Conservation (phyloP, 768 basidiomycete genomes). For the Tulasnella sp. region DNA sequence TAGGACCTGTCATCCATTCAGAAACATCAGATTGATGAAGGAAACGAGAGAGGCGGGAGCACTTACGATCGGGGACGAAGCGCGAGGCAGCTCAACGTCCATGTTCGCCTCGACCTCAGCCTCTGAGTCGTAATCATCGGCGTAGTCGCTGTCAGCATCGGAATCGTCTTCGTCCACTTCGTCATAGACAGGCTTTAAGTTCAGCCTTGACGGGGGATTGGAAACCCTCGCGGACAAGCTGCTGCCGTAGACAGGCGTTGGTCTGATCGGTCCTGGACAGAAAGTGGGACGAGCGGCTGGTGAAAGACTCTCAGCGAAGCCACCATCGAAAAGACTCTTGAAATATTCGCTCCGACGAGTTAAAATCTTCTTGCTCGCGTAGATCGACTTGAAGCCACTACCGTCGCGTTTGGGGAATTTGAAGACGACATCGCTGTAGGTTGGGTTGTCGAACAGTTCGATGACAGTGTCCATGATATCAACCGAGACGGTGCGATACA, state of each 20-base stretch:
- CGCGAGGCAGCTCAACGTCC: slow-evolving; percentile 11
- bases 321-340: slow-evolving; percentile 16
- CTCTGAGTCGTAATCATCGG: not conserved
- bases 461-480: slow-evolving; percentile 12
- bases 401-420: slow-evolving; percentile 17
- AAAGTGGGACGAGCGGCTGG: not conserved
- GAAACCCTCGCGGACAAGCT: not conserved
- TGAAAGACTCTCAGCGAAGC: slow-evolving; percentile 5
- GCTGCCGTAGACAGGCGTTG: not conserved
- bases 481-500: slow-evolving; percentile 3
- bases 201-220: slow-evolving; percentile 6
- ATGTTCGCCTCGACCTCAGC: slow-evolving; percentile 7
- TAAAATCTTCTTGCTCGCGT: slow-evolving; percentile 16
- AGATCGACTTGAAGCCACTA: slow-evolving; percentile 10
- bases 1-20: not conserved
- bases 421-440: slow-evolving; percentile 19
- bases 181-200: not conserved
- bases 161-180: slow-evolving; percentile 15
- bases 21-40: not conserved
- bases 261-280: not conserved
- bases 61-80: not conserved
- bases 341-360: slow-evolving; percentile 18
- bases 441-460: slow-evolving; percentile 19
- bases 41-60: not conserved
- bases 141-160: slow-evolving; percentile 16